These are phyloP conservation scores for Starmera dryadoides DNA, from an alignment of 805 yeast species.

Conservation along the genomic window DNA sequence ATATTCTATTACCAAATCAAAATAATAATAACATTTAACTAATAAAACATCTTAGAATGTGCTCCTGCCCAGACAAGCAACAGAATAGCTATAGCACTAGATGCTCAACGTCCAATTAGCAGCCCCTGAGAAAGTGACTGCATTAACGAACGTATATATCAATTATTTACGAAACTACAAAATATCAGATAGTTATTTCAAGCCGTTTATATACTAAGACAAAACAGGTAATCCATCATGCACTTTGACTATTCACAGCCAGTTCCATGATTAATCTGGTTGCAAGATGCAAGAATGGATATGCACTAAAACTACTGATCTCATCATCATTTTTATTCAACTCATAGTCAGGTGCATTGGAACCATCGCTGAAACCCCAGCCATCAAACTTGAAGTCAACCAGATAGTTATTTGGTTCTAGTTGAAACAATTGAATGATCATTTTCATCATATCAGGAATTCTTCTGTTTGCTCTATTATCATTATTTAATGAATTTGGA, in stretches of 20 bases:
- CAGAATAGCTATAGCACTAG: too few relatives aligned
- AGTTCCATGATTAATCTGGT: constrained; percentile 91
- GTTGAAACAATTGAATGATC: constrained; percentile 93
- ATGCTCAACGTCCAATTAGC: too few relatives aligned
- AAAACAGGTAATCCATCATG: constrained; percentile 7
- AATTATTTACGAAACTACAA: too few relatives aligned
- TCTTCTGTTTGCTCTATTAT: constrained; percentile 20
- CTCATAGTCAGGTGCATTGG: constrained; percentile 22
- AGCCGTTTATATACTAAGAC: too few relatives aligned
- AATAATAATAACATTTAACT: too few relatives aligned
- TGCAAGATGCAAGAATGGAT: constrained; percentile 89
- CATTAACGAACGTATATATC: too few relatives aligned
- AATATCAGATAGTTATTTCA: too few relatives aligned
- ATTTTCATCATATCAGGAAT: constrained; percentile 85
- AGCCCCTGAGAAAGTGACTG: too few relatives aligned
- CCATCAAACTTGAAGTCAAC: constrained; percentile 98
- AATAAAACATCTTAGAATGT: too few relatives aligned
- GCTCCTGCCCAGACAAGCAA: too few relatives aligned
- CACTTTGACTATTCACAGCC: constrained; percentile 82
- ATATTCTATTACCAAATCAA: too few relatives aligned
- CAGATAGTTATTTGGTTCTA: constrained; percentile 91
- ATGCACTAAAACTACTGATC: constrained; percentile 87
- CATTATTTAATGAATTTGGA: constrained; percentile 24
- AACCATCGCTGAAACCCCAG: constrained; percentile 59
- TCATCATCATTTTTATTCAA: constrained; percentile 47